Conservation (phyloP, 225 moss, liverwort and hornwort genomes). For the Physcomitrellopsis africana region DNA sequence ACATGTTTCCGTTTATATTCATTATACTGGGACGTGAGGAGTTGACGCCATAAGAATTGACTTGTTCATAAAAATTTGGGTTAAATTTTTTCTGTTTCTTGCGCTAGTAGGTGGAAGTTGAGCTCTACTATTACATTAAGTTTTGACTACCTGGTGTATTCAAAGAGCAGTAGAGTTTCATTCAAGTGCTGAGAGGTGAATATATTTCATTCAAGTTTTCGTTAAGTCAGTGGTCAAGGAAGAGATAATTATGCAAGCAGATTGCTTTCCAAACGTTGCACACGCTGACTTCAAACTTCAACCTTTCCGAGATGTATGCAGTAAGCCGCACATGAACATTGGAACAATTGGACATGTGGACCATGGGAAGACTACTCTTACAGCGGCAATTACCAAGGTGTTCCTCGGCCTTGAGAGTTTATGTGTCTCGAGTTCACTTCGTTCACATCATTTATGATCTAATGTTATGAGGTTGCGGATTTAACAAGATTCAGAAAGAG, state of each 20-base stretch:
- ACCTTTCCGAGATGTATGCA: slow-evolving; percentile 27
- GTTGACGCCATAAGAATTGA: not conserved
- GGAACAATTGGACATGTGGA: slow-evolving; percentile 86
- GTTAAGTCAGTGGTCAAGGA: not conserved
- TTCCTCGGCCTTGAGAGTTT: not conserved
- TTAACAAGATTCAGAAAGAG: slow-evolving; percentile 1
- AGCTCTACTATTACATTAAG: too few relatives aligned
- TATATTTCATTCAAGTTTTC: not conserved
- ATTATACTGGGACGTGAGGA: not conserved
- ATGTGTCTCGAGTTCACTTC: not conserved
- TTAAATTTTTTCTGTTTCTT: not conserved
- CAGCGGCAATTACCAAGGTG: slow-evolving; percentile 74
- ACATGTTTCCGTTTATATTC: not conserved
- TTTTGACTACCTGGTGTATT: too few relatives aligned
- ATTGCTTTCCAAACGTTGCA: not conserved
- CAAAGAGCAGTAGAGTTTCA: too few relatives aligned
- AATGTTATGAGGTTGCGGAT: slow-evolving; percentile 4
- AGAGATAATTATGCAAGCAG: not conserved
- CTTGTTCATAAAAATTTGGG: not conserved
- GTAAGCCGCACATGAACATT: slow-evolving; percentile 79
- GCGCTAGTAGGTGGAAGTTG: not conserved
- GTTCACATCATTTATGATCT: not conserved
- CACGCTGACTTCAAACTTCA: not conserved
- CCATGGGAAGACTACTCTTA: slow-evolving; percentile 81
- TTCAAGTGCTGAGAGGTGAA: not conserved